Conservation (phyloP, 2,329 filamentous ascomycete species). For the Diaporthe sp. region DNA sequence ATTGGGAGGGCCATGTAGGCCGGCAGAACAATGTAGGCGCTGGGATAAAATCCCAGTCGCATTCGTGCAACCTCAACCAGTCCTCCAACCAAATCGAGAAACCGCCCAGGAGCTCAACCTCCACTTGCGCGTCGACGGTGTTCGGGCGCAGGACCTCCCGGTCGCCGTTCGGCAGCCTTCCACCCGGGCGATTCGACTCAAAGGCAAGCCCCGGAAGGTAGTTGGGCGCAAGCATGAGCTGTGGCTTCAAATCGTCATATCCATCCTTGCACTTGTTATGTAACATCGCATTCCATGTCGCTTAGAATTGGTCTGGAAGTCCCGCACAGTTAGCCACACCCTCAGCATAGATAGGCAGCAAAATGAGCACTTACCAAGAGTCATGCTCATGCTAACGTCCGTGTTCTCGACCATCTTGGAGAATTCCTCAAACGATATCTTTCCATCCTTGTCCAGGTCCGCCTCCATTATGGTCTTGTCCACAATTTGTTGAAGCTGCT, state of each 20-base stretch:
- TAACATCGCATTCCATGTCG: background rate
- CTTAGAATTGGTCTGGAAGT: slow-evolving; percentile 32
- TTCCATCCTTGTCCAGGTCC: slow-evolving; percentile 93
- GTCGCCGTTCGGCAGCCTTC: background rate
- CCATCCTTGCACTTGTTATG: slow-evolving; percentile 1
- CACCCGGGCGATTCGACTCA: background rate
- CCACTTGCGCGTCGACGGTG: background rate
- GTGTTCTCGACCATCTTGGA: slow-evolving; percentile 99
- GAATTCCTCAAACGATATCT: slow-evolving; percentile 99
- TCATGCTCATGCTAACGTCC: slow-evolving; percentile 82
- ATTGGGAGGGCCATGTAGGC: slow-evolving; percentile 12
- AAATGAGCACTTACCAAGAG: slow-evolving; percentile 67
- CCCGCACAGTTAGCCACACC: background rate
- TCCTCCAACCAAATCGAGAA: slow-evolving; percentile 11
- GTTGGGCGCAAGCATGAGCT: background rate
- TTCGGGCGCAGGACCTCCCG: background rate
- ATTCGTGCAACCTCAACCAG: slow-evolving; percentile 3
- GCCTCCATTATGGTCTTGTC: slow-evolving; percentile 99
- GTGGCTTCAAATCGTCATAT: background rate
- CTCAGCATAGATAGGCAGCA: background rate
- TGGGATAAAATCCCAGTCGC: slow-evolving; percentile 2
- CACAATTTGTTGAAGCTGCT: slow-evolving; percentile 98
- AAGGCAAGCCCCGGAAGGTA: too few species aligned
- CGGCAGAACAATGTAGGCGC: slow-evolving; percentile 13
- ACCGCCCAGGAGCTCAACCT: background rate